Base-by-base conservation (phyloP, 129 eudicot species). In the Calendula officinalis region DNA sequence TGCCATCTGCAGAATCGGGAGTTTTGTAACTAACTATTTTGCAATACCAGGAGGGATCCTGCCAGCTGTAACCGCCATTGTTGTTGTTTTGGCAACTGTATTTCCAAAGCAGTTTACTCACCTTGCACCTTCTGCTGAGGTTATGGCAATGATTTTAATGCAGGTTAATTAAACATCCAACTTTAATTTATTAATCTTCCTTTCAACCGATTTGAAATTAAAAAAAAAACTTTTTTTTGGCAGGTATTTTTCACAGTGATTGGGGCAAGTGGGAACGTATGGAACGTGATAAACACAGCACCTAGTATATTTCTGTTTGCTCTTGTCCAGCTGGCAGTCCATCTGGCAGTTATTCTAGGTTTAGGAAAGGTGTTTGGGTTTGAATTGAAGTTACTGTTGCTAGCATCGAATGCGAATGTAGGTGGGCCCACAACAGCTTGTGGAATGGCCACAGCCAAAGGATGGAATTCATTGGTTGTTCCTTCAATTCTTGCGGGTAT, bases 391-490 rank as follows among this genome's bases (percentile, higher is more conserved):
- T 51, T 72, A 27, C 61, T 86, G 72, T 81, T 90, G 56, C 47
- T 87, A 37, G 97, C 94, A 14, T 91, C 97, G 5, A 91, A 91
- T 66, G 97, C 95, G 7, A 91, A 87, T 22, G 85, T 91, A 27
- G 96, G 96, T 33, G 94, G 95, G 8, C 97, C 97, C 0, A 87
- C 96, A 47, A 91, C 96, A 54, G 97, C 97, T 36, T 80, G 94
- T 56, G 94, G 96, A 43, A 91, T 91, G 97, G 95, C 94, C 7
- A 91, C 86, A 9, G 81, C 90, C 16, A 91, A 91, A 78, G 95
- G 92, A 33, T 87, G 97, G 97, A 73, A 45, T 51, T 80, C 95
- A 12, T 48, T 91, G 41, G 72, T 90, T n/a, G 86, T 86, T 46
- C 92, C 95, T 17, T 77, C 82, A 13, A 76, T 91, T 76, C 90